Base-by-base conservation (phyloP, 2,329 filamentous ascomycete species). In the Pleoardoris graminearum region DNA sequence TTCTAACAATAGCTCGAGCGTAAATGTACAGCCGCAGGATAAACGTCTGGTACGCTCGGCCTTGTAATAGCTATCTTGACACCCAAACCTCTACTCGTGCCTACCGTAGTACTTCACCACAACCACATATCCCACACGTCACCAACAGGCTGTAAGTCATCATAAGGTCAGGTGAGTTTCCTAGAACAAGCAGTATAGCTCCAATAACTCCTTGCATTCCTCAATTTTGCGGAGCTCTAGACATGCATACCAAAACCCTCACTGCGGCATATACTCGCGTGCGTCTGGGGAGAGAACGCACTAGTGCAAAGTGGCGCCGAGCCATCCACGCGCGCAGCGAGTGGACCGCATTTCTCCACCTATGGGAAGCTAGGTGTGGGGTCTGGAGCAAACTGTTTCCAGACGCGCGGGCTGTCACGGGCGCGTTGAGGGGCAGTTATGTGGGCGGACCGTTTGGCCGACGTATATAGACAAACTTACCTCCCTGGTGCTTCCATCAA, bases 341-440 rank as follows among this genome's bases (percentile, higher is more conserved):
- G n/a, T n/a, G 58, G 58, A 23, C 4, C 8, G 22, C 19, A 50
- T 53, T 63, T 59, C 56, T 60, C 62, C 62, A 61, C 62, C 50
- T 59, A 65, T 63, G 36, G 53, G 33, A 21, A 22, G 11, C 32
- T 4, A 6, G 3, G 23, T 37, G 45, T 47, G 55, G 51, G 49
- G 45, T 42, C 47, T 19, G 41, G 47, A 7, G 35, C n/a, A 7
- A 19, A 16, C 32, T 29, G 32, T 16, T 29, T 47, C 22, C 43
- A 39, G 51, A 51, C 21, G 42, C 33, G 38, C 27, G 32, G 21
- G 29, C 27, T 11, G 35, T 7, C 35, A 19, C 23, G 25, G 39
- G 19, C 27, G 42, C 33, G 33, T 38, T 25, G 37, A 38, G 29
- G 33, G 43, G 33, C 33, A 14, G 3, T n/a, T n/a, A n/a, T n/a